Base-by-base conservation (phyloP, 169 alveolate genomes). In the Plasmodium falciparum region DNA sequence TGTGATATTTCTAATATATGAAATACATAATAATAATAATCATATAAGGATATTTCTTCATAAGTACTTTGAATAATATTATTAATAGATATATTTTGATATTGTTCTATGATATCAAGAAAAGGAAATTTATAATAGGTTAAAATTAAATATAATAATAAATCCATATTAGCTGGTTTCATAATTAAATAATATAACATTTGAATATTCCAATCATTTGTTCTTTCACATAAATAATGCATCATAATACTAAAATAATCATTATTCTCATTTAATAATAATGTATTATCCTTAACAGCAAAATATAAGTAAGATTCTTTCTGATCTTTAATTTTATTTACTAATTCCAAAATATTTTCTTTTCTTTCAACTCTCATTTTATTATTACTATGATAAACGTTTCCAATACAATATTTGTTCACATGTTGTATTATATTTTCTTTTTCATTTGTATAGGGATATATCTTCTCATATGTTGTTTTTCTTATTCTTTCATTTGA, bases 221-320 rank as follows among this genome's bases (percentile, higher is more conserved):
- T 15, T 49, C 73, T 47, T 54, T 80, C 90, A 29, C 80, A 66
- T 66, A 80, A 61, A 62, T 80, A 80, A 20, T 80, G 90, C 90
- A 80, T 80, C 90, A 80, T 80, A 15, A 80, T 80, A 52, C 90
- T 69, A 72, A 80, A 80, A 17, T 80, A 80, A 47, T 80, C 90
- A 67, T 80, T 80, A 29, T 80, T 80, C n/a, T 26, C 56, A 26
- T 80, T 80, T 45, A 80, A 49, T 49, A 80, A 43, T 6, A 80
- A 52, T 15, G 67, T 49, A 47, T 80, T 80, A 61, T 69, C 76
- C 13, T 58, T 66, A 4, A 80, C 90, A 13, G 70, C 90, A 29
- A 80, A 80, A 29, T 80, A 80, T 20, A 80, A 62, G 50, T 80
- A 80, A 9, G 90, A 80, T 49, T 80, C 90, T 50, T 80, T 80